Evolutionary conservation across 2,329 filamentous ascomycete genomes (phyloP).

Genomic region (Paracamarosporium sp.): DNA sequence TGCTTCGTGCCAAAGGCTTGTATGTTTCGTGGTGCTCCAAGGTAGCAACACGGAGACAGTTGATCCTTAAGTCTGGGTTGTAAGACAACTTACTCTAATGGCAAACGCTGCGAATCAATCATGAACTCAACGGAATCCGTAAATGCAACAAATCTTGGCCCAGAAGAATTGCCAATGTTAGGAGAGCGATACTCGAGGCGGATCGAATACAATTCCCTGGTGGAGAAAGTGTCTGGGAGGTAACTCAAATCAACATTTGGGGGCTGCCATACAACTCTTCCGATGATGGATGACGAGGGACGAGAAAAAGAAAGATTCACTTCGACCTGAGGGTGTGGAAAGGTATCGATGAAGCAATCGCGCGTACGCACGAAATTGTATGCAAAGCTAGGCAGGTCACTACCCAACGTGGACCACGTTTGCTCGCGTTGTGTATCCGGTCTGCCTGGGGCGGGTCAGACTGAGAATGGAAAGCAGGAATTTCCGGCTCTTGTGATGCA

Average conservation of each 20-base stretch:
- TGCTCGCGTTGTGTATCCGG: neutral
- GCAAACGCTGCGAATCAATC: neutral
- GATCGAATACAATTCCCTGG: neutral
- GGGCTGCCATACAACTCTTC: neutral
- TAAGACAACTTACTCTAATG: neutral
- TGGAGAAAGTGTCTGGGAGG: neutral
- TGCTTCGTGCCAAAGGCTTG: too few relatives aligned
- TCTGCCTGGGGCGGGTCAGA: neutral
- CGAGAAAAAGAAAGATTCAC: conserved; percentile 9
- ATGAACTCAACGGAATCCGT: conserved; percentile 10
- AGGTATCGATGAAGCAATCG: conserved; percentile 37
- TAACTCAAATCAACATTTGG: neutral
- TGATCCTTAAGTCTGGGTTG: too few relatives aligned
- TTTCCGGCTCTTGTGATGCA: too few relatives aligned
- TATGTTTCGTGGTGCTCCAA: too few relatives aligned
- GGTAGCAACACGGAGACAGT: too few relatives aligned
- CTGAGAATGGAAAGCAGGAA: neutral
- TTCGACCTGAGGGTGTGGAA: conserved; percentile 19
- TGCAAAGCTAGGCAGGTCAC: conserved; percentile 31
- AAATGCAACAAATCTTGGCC: conserved; percentile 1
- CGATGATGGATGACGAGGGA: neutral
- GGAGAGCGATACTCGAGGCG: neutral
- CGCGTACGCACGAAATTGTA: conserved; percentile 41
- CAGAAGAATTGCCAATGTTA: neutral
- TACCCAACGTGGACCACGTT: conserved; percentile 32